phyloP scores from a whole-genome alignment of 345 rosid genomes.

The Populus tremula region DNA sequence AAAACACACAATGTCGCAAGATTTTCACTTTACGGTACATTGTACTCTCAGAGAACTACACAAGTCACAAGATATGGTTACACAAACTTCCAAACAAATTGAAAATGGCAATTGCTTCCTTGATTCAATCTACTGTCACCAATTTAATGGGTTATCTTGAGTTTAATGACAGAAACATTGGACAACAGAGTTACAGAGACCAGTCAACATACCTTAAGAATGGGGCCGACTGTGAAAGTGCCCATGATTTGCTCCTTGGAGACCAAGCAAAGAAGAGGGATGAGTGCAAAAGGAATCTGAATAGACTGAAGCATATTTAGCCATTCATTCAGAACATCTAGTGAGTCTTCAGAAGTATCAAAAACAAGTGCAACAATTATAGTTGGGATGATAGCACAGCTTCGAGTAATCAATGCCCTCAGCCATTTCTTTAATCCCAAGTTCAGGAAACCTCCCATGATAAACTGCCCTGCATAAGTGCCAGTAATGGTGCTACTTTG shows the following conservation, averaged over 20 bases:
- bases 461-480: conserved; percentile 90
- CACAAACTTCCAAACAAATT: not conserved
- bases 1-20: too few relatives aligned
- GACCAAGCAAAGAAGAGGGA: conserved; percentile 74
- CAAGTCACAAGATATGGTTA: not conserved
- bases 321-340: conserved; percentile 78
- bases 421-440: conserved; percentile 81
- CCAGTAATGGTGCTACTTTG: conserved; percentile 95
- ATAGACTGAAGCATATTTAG: conserved; percentile 75
- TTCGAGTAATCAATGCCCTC: conserved; percentile 76
- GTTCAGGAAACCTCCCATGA: conserved; percentile 92
- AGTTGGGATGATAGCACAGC: conserved; percentile 74
- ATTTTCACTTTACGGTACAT: not conserved
- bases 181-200: conserved; percentile 1
- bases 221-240: conserved; percentile 51
- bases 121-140: not conserved
- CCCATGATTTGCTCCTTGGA: conserved; percentile 84
- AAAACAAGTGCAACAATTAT: conserved; percentile 69
- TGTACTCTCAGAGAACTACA: not conserved
- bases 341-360: conserved; percentile 56
- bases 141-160: not conserved
- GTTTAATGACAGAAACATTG: not conserved
- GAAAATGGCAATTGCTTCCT: not conserved
- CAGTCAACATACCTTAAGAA: conserved; percentile 52
- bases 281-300: conserved; percentile 82